A percentile compares a stretch with the other conserved stretches of the same genome.
These are phyloP conservation scores for Cryptococcus sp. DNA, from an alignment of 1,284 basidiomycete genomes.

Conservation along the genomic window DNA sequence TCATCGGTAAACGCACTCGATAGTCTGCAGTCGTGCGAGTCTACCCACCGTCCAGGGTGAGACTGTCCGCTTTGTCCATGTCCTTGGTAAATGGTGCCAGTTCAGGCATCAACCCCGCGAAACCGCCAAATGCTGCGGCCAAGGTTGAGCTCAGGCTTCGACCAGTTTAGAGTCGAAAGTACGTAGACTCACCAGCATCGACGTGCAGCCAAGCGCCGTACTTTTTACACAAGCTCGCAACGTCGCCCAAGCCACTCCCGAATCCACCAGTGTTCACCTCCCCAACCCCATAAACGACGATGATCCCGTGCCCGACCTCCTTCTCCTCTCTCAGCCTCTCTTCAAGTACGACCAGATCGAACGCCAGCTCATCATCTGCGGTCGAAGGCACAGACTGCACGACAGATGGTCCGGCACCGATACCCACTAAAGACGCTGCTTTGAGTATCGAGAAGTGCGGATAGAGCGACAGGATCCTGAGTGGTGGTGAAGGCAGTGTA, in stretches of 20 bases:
- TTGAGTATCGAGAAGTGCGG: conserved; percentile 58
- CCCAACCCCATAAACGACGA: conserved; percentile 55
- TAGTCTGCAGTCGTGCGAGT: background rate
- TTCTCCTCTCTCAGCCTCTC: conserved; percentile 36
- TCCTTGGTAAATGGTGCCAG: conserved; percentile 47
- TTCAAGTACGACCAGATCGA: conserved; percentile 54
- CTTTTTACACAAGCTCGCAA: conserved; percentile 52
- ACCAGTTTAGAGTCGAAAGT: background rate
- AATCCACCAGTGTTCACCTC: conserved; percentile 60
- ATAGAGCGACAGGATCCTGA: conserved; percentile 55
- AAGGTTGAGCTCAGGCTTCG: background rate
- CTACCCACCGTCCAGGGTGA: conserved; percentile 56
- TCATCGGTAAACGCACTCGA: background rate
- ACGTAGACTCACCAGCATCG: conserved; percentile 53
- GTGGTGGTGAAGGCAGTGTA: conserved; percentile 39
- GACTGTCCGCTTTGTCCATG: conserved; percentile 55
- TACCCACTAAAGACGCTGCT: conserved; percentile 56
- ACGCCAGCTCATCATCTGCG: conserved; percentile 44
- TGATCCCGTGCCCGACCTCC: conserved; percentile 41
- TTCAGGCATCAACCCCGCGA: conserved; percentile 54
- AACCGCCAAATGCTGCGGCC: conserved; percentile 56
- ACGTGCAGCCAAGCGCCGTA: conserved; percentile 59
- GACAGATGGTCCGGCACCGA: conserved; percentile 52
- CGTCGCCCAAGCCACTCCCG: conserved; percentile 41
- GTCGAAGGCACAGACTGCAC: conserved; percentile 42